These are phyloP conservation scores for Stenogyne calaminthoides DNA, from an alignment of 305 asterid genomes.

Conservation along the genomic window DNA sequence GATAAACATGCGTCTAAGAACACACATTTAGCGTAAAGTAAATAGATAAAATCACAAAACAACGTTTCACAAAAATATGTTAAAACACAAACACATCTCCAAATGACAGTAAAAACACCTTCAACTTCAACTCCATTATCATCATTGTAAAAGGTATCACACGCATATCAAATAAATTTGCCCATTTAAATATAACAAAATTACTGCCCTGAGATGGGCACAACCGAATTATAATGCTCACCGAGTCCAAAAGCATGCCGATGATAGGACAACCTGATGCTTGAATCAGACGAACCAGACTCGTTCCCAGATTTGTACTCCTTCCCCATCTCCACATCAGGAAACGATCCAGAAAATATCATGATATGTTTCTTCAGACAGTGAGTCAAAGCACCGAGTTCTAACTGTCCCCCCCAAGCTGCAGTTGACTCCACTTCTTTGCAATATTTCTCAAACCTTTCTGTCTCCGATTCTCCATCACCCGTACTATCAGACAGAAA, in stretches of 20 bases:
- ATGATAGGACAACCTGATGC: constrained; percentile 69
- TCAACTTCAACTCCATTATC: not conserved
- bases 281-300: constrained; percentile 33
- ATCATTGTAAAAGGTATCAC: constrained; percentile 13
- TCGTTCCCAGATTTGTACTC: constrained; percentile 58
- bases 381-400: constrained; percentile 89
- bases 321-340: constrained; percentile 98
- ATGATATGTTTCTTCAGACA: constrained; percentile 79
- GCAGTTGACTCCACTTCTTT: constrained; percentile 84
- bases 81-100: not conserved
- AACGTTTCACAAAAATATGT: not conserved
- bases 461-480: constrained; percentile 52
- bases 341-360: constrained; percentile 86
- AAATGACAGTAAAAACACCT: not conserved
- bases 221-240: constrained; percentile 82
- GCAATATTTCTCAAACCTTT: constrained; percentile 81
- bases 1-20: not conserved
- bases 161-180: not conserved
- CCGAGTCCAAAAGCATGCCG: constrained; percentile 84
- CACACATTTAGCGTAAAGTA: not conserved
- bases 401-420: constrained; percentile 97
- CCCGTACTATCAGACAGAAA: constrained; percentile 62
- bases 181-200: not conserved
- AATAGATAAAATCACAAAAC: not conserved
- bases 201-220: constrained; percentile 41